A percentile compares a stretch with the other conserved stretches of the same genome.
Conservation (phyloP, 106 monocot species). For the Allium cepa region DNA sequence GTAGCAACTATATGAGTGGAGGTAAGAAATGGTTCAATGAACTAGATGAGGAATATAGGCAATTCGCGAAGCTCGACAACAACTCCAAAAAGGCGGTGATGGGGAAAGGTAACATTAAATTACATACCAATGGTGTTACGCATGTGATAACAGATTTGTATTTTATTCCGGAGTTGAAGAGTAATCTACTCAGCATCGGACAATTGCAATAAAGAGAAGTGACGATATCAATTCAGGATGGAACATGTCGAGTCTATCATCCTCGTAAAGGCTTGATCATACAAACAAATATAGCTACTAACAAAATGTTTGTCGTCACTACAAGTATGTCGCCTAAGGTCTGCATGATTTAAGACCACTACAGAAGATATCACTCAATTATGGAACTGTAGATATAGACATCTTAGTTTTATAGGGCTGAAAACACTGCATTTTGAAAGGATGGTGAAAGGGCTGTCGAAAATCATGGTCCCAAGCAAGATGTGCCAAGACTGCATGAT, state of each 20-base stretch:
- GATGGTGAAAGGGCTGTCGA: conserved; percentile 3
- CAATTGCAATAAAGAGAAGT: background rate
- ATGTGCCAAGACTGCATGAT: background rate
- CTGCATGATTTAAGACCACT: background rate
- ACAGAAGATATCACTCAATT: background rate
- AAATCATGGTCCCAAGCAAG: background rate
- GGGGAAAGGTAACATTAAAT: background rate
- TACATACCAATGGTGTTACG: background rate
- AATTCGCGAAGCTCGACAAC: background rate
- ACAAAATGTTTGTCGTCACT: background rate
- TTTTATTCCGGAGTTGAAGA: conserved; percentile 3
- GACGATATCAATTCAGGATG: background rate
- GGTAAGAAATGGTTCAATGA: background rate
- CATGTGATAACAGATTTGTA: conserved; percentile 4
- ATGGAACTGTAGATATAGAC: background rate
- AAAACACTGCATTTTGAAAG: background rate
- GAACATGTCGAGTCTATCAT: conserved; percentile 1
- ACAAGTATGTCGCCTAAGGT: too few relatives aligned
- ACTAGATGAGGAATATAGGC: background rate
- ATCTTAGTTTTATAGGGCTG: background rate
- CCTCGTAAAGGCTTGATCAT: conserved; percentile 4
- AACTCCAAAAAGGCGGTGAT: background rate
- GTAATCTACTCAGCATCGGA: background rate
- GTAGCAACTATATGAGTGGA: background rate
- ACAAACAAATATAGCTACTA: background rate